Evolutionary conservation across 805 yeast genomes (phyloP).

Genomic region (Ogataea glucozyma): DNA sequence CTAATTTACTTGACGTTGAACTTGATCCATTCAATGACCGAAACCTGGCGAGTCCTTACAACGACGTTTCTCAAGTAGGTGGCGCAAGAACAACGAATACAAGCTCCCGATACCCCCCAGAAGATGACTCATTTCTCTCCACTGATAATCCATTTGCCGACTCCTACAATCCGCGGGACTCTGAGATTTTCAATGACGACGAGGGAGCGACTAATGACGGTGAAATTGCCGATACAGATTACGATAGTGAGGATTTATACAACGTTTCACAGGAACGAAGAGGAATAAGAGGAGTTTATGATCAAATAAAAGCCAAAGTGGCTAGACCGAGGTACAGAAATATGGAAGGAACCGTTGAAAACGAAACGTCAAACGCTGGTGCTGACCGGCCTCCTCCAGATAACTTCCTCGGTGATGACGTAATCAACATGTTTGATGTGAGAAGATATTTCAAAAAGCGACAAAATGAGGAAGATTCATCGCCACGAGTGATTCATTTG

Average conservation of each 20-base stretch:
- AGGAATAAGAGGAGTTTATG: conserved; percentile 30
- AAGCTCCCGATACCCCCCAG: too few relatives aligned
- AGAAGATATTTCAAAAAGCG: conserved; percentile 27
- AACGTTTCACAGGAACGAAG: conserved; percentile 14
- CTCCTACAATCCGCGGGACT: conserved; percentile 11
- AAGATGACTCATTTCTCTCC: conserved; percentile 10
- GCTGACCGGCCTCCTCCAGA: conserved; percentile 27
- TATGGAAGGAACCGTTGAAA: conserved; percentile 16
- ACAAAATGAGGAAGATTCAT: conserved; percentile 29
- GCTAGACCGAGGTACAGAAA: conserved; percentile 30
- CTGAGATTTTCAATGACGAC: conserved; percentile 19
- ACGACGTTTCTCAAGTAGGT: too few relatives aligned
- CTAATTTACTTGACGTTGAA: too few relatives aligned
- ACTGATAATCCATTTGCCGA: conserved; percentile 18
- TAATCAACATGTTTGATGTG: conserved; percentile 31
- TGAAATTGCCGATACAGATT: too few relatives aligned
- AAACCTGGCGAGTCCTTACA: conserved; percentile 22
- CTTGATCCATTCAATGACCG: conserved; percentile 19
- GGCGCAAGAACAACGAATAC: too few relatives aligned
- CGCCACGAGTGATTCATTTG: conserved; percentile 66
- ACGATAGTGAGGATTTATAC: conserved; percentile 21
- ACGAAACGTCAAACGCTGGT: not conserved
- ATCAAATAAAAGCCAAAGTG: conserved; percentile 30
- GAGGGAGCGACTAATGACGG: conserved; percentile 21
- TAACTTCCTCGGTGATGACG: conserved; percentile 22